Base-by-base conservation (phyloP, 495 filamentous ascomycete species). In the Filosporella fistucella region DNA sequence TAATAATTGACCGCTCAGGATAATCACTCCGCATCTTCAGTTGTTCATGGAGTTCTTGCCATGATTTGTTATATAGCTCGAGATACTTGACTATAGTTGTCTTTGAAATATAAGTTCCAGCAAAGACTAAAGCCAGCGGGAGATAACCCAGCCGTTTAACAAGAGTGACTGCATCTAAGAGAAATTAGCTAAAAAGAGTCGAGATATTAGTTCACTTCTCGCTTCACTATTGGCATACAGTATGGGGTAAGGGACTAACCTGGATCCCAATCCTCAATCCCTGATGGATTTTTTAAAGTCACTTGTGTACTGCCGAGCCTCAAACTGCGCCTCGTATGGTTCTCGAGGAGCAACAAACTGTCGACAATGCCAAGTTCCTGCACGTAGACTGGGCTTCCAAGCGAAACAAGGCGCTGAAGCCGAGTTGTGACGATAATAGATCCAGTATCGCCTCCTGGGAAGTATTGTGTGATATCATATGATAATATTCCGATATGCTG, bases 391-490 rank as follows among this genome's bases (percentile, higher is more conserved):
- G 33, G 28, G 22, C 22, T 17, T 45, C 58, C 54, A 40, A 55
- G 54, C 11, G 26, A 38, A 30, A 16, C 43, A 30, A 62, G 54
- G 26, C 43, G 32, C 30, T 35, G 26, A 45, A 60, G 57, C 22
- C 66, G 62, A 29, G 63, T 69, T 4, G 67, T 72, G 50, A 72
- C 59, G 22, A 72, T 47, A 17, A 71, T 62, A 43, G 60, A 67
- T 20, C 65, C 67, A 42, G 69, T 57, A 51, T 70, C 57, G 37
- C 57, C 54, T 29, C 35, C 42, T 24, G 59, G 60, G 35, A 71
- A 58, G 45, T 68, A 72, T 17, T 49, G 47, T 45, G 50, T 51
- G 18, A 69, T 51, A 56, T 71, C 51, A 38, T 65, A 68, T 36
- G 52, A 46, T 23, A 42, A 30, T n/a, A 22, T 26, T 21, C 30